Evolutionary conservation across 2,329 filamentous ascomycete species (phyloP).

Genomic region (Fusarium continuum): DNA sequence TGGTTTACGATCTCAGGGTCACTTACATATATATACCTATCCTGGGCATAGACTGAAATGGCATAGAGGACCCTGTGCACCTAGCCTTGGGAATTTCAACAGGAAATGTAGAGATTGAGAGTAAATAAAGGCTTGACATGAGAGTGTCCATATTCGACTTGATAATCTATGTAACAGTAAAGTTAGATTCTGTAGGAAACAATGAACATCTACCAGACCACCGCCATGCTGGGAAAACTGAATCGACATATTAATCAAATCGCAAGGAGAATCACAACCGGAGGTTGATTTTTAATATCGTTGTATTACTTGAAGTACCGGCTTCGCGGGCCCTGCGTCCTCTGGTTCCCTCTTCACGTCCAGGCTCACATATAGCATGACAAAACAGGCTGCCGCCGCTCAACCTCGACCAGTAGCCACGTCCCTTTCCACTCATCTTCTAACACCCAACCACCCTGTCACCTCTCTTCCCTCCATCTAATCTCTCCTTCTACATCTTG

Average conservation of each 20-base stretch:
- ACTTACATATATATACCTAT: no score
- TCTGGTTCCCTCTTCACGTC: slow-evolving; percentile 17
- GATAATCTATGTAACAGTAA: no score
- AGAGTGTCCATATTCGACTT: no score
- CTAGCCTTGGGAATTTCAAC: no score
- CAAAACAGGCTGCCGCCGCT: slow-evolving; percentile 26
- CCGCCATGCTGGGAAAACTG: no score
- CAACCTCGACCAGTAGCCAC: slow-evolving; percentile 36
- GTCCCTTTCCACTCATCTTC: slow-evolving; percentile 11
- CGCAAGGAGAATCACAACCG: neutral
- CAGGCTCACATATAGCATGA: slow-evolving; percentile 25
- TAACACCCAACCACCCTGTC: slow-evolving; percentile 14
- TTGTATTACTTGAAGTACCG: slow-evolving; percentile 37
- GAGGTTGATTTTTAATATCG: slow-evolving; percentile 23
- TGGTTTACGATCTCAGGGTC: neutral
- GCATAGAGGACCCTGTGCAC: no score
- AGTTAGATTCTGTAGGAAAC: no score
- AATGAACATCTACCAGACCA: no score
- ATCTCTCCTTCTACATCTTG: slow-evolving; percentile 26
- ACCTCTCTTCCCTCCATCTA: slow-evolving; percentile 22
- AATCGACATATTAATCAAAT: no score
- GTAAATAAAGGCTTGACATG: no score
- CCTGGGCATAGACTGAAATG: neutral
- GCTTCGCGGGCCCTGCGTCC: slow-evolving; percentile 36
- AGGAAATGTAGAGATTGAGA: no score